phyloP scores from a whole-genome alignment of 2,329 filamentous ascomycete species.

The Stagonosporopsis rhizophila region DNA sequence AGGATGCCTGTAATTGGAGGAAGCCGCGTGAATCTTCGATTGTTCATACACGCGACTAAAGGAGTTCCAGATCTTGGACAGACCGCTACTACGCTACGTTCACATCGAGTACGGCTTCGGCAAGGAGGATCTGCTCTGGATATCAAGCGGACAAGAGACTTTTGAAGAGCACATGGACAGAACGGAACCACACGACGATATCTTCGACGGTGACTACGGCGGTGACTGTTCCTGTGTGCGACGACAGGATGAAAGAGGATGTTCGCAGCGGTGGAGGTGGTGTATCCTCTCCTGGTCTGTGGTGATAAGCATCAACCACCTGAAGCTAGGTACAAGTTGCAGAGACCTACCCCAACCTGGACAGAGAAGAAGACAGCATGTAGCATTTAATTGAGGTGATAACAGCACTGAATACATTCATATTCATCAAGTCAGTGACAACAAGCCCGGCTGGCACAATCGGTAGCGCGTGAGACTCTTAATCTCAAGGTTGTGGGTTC shows the following conservation, averaged over 20 bases:
- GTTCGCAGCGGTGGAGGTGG: slow-evolving; percentile 20
- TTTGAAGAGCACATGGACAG: slow-evolving; percentile 13
- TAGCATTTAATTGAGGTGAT: neutral
- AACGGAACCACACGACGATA: slow-evolving; percentile 53
- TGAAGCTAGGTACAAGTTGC: too few relatives aligned
- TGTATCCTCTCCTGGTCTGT: slow-evolving; percentile 23
- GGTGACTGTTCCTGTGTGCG: slow-evolving; percentile 57
- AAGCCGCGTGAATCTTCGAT: slow-evolving; percentile 67
- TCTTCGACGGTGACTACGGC: slow-evolving; percentile 53
- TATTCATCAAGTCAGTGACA: slow-evolving; percentile 14
- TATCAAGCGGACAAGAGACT: slow-evolving; percentile 30
- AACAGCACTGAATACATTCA: rapidly evolving
- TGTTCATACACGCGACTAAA: slow-evolving; percentile 69
- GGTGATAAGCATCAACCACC: neutral
- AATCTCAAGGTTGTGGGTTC: slow-evolving; percentile 55
- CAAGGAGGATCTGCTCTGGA: slow-evolving; percentile 60
- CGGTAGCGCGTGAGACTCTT: slow-evolving; percentile 29
- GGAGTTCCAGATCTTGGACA: slow-evolving; percentile 62
- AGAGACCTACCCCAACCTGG: neutral
- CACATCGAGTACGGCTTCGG: slow-evolving; percentile 64
- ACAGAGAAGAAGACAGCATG: too few relatives aligned
- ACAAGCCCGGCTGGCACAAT: slow-evolving; percentile 39
- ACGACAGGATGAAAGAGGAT: slow-evolving; percentile 54
- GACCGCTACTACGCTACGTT: slow-evolving; percentile 57
- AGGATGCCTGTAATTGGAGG: slow-evolving; percentile 58